Evolutionary conservation across 768 basidiomycete genomes (phyloP), one percentile per base, ranked within the genome.

Genomic region (Tephrocybe rancida): DNA sequence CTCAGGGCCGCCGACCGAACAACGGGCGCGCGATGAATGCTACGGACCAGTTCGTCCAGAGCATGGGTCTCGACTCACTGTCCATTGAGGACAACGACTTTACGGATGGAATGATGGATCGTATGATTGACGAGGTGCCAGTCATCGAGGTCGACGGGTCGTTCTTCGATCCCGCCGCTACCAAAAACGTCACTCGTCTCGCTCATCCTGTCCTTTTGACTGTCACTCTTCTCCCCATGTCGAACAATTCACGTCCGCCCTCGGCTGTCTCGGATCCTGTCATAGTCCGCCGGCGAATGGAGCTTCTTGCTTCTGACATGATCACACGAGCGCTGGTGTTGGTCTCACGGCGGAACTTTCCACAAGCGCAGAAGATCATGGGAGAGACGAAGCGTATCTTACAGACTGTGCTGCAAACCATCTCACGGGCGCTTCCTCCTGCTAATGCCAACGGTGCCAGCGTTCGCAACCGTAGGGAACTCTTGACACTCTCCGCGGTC

Each of bases 91-190:
- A 92, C 56, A 70, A 80, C 1, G 87, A 91, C 67, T 86, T 94
- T 59, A 81, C 85, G 46, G 90, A 92, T 54, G 92, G 93, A 29
- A 92, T 94, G 90, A 92, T 94, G 89, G 93, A 95, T 59, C 80
- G 88, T 42, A 91, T 98, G 90, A 95, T 97, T 42, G 97, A 99
- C 64, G 97, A 99, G 64, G 90, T 97, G 9, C 97, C 96, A 1
- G 91, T 98, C 9, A 84, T 96, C 45, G 95, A 98, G 68, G 92
- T 98, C 13, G 95, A 98, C 58, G 95, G 95, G 7, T 87, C 91
- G 26, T 98, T 94, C 82, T 92, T 87, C 67, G 96, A 98, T 69
- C 96, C 96, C 1, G 81, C 85, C 0, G 90, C 88, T 5, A 77
- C 79, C 38, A 92, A 94, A 70, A 85, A 88, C 50, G 85, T 96